phyloP scores from a whole-genome alignment of 345 rosid genomes.

The Salix dunnii region DNA sequence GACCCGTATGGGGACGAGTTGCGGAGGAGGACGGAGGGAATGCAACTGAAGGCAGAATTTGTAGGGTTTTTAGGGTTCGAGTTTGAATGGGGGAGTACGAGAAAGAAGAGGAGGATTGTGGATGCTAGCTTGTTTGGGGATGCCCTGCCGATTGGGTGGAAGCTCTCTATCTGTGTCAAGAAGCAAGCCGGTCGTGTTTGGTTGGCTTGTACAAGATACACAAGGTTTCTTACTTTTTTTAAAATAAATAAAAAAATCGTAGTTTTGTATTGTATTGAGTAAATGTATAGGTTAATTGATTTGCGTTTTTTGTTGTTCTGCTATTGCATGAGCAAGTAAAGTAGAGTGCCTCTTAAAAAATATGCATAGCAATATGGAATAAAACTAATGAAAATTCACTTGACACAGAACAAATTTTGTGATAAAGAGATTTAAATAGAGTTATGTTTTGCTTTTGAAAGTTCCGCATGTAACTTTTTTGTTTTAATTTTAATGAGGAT shows the following conservation, averaged over 20 bases:
- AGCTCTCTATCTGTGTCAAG: slow-evolving; percentile 55
- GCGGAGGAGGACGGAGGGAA: slow-evolving; percentile 50
- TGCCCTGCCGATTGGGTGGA: slow-evolving; percentile 63
- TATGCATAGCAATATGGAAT: not conserved
- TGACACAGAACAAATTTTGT: not conserved
- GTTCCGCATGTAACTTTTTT: not conserved
- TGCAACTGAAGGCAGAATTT: slow-evolving; percentile 42
- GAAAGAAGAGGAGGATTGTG: slow-evolving; percentile 63
- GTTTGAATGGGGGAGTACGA: slow-evolving; percentile 63
- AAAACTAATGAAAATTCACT: not conserved
- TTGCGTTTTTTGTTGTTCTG: not conserved
- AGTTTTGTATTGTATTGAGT: not conserved
- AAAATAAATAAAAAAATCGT: not conserved
- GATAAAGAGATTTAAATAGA: not conserved
- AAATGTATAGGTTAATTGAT: not conserved
- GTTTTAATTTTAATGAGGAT: not conserved
- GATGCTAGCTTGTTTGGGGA: slow-evolving; percentile 51
- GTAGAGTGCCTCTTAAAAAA: not conserved
- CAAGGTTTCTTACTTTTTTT: slow-evolving; percentile 44
- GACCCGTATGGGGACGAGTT: slow-evolving; percentile 55
- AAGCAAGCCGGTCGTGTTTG: slow-evolving; percentile 39
- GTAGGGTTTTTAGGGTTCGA: slow-evolving; percentile 49
- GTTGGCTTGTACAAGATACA: slow-evolving; percentile 57
- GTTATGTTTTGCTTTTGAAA: not conserved
- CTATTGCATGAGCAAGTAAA: not conserved